Evolutionary conservation across 257 asterid genomes (phyloP).

Genomic region (Fraxinus anomala): DNA sequence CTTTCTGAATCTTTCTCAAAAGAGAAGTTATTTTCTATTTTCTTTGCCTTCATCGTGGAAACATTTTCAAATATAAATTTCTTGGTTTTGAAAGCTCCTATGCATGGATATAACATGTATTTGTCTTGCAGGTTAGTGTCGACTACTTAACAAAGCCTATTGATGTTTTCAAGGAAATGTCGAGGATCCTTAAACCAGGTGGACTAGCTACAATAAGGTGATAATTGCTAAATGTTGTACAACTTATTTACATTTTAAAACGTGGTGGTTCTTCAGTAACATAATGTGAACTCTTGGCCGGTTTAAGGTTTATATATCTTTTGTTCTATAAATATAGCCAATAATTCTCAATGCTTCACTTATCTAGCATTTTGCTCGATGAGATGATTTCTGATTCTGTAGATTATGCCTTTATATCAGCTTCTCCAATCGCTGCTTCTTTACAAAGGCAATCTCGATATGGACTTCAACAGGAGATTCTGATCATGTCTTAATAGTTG

Average conservation of each 20-base stretch:
- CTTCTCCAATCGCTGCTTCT: conserved; percentile 97
- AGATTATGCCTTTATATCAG: conserved; percentile 38
- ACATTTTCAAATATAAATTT: not conserved
- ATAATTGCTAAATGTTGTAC: conserved; percentile 17
- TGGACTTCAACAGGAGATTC: conserved; percentile 98
- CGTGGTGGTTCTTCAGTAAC: not conserved
- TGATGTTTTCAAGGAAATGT: conserved; percentile 89
- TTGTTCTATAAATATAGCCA: conserved; percentile 17
- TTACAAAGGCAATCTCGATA: conserved; percentile 89
- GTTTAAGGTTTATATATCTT: not conserved
- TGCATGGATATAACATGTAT: not conserved
- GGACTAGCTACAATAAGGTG: conserved; percentile 89
- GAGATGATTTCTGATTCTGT: conserved; percentile 20
- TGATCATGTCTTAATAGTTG: conserved; percentile 88
- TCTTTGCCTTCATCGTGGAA: not conserved
- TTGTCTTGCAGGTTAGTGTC: conserved; percentile 78
- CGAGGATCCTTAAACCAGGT: conserved; percentile 82
- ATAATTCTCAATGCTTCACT: not conserved
- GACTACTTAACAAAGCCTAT: conserved; percentile 86
- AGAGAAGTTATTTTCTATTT: not conserved
- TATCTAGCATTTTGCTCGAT: not conserved
- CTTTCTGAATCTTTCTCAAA: not conserved
- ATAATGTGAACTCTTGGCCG: conserved; percentile 6
- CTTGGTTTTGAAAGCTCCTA: not conserved
- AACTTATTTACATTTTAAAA: not conserved